Conservation (phyloP, 129 eudicot genomes). For the Solidago caesia region DNA sequence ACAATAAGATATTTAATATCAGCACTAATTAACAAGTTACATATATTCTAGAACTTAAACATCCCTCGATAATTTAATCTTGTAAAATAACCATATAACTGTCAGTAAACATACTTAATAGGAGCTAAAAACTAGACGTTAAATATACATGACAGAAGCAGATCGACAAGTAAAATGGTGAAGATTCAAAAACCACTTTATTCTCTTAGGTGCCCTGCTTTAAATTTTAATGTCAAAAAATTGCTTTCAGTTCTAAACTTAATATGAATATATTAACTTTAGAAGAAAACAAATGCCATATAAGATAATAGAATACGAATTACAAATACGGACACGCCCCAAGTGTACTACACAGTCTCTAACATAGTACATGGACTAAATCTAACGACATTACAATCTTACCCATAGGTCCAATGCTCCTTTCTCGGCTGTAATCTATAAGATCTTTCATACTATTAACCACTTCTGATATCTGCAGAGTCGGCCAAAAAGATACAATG, state of each 20-base stretch:
- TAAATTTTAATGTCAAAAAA: not conserved
- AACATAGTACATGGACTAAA: not conserved
- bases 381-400: conserved; percentile 3
- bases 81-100: not conserved
- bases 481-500: not conserved
- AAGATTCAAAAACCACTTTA: not conserved
- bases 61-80: not conserved
- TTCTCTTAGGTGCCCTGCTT: not conserved
- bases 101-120: not conserved
- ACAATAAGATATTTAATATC: conserved; percentile 6
- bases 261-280: not conserved
- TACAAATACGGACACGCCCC: not conserved
- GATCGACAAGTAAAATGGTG: not conserved
- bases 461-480: conserved; percentile 27
- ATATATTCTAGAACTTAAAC: not conserved
- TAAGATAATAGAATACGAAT: not conserved
- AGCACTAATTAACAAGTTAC: not conserved
- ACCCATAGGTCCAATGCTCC: conserved; percentile 26
- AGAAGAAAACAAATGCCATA: not conserved
- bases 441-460: conserved; percentile 30
- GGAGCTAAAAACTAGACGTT: too few relatives aligned
- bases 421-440: conserved; percentile 31
- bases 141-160: not conserved
- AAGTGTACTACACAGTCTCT: not conserved
- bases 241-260: not conserved